Base-by-base conservation (phyloP, 371 early-diverging fungal genomes). In the Syncephalastrum contaminatum region DNA sequence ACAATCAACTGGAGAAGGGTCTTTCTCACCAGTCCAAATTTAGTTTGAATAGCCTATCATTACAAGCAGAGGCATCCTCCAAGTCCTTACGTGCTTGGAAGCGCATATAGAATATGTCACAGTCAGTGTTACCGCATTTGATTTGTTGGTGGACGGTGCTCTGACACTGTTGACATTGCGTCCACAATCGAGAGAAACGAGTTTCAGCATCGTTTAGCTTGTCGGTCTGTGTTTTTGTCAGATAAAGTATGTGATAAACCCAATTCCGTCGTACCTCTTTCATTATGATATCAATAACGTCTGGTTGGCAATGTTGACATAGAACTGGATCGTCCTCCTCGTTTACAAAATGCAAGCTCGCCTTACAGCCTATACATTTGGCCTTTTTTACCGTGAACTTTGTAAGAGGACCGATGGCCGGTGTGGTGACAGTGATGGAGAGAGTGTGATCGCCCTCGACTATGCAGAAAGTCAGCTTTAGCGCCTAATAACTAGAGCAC, bases 41-140 rank as follows among this genome's bases (percentile, higher is more conserved):
- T 36, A 25, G 36, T 10, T 51, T 51, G 16, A 16, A 15, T 39
- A 51, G 19, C 36, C 51, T 25, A n/a, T 51, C 36, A 8, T 36
- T 19, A 18, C 39, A 15, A 40, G 36, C 51, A 4, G 42, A 54
- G 6, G 90, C 81, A 18, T 93, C 94, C 44, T 85, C 78, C 66
- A 95, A 77, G 59, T 99, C 99, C 68, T 97, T 99, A 58, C 93
- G 96, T 5, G 89, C 94, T 74, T 98, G 97, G 62, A 91, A 97
- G 61, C 99, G 87, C 96, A 98, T 98, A 73, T 99, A 99, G 65
- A 97, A 99, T 42, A 99, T 99, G 4, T 99, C 96, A 71, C 99
- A 97, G 73, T 99, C 99, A 72, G 88, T 90, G 65, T 93, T 94
- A 6, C 93, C 90, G 80, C 99, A 99, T 51, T 99, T 75, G 10